A percentile compares a stretch with the other conserved stretches of the same genome.
phyloP scores from a whole-genome alignment of 371 early-diverging fungal species.

The Mortierella sp. region DNA sequence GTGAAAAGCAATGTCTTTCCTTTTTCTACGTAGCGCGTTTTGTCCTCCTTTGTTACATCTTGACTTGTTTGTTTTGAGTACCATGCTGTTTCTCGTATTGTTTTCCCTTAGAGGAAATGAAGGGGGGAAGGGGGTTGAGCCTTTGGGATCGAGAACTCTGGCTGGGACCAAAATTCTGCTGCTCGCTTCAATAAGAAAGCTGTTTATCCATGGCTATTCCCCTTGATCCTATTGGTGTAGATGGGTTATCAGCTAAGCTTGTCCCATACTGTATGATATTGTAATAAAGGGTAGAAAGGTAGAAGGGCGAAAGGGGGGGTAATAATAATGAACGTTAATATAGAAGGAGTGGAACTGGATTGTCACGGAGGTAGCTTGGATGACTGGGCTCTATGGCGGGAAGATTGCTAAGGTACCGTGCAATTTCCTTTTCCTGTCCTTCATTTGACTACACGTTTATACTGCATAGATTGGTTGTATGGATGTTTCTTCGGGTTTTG shows the following conservation, averaged over 20 bases:
- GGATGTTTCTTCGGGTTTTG: neutral
- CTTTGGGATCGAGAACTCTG: neutral
- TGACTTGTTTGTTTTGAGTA: neutral
- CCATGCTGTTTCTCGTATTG: neutral
- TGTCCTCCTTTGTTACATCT: neutral
- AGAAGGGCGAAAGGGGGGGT: neutral
- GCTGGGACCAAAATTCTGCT: neutral
- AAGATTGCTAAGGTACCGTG: neutral
- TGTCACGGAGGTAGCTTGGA: neutral
- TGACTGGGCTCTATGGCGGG: constrained; percentile 10
- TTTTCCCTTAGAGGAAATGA: neutral
- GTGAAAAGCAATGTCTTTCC: neutral
- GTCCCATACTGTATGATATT: neutral
- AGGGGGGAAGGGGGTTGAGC: neutral
- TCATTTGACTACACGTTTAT: neutral
- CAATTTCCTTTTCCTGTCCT: neutral
- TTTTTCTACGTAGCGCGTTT: neutral
- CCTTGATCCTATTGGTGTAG: neutral
- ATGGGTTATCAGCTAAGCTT: constrained; percentile 3
- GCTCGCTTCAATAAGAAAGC: neutral
- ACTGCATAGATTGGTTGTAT: too few species aligned
- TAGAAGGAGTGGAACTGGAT: neutral
- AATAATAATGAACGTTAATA: neutral
- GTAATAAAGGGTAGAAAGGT: too few species aligned
- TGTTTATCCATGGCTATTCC: neutral